Base-by-base conservation (phyloP, 2,329 filamentous ascomycete genomes). In the Alternaria postmessia region DNA sequence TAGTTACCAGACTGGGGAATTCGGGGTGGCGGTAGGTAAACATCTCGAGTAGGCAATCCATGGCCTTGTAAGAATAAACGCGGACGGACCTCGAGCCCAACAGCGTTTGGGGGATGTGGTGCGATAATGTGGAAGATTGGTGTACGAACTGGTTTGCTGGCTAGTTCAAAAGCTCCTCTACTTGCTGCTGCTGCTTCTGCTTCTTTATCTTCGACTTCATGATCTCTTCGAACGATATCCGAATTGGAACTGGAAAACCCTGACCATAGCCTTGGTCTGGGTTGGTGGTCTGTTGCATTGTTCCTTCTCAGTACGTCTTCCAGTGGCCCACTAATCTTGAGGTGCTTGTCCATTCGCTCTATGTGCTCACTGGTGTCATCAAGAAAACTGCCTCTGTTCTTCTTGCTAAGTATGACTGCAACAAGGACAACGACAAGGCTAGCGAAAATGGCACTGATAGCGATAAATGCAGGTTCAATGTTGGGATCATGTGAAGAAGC, bases 391-490 rank as follows among this genome's bases (percentile, higher is more conserved):
- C n/a, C 8, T 5, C 42, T 56, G 43, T 30, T 30, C 22, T 38
- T 54, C 24, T 26, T 59, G 18, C 18, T 32, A 8, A 49, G 7
- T n/a, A 48, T 26, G 5, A 36, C 8, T 1, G 4, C 6, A 5
- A 64, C 12, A 16, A 38, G 12, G 12, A 64, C 16, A 12, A 62
- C 7, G 5, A 54, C 26, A 20, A 64, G n/a, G 52, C 18, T 46
- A 3, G 32, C 41, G 7, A 63, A 18, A 22, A 51, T 49, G 20
- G 51, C 52, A 43, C 62, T 60, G 22, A 62, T 38, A 22, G 59
- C 44, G 20, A 62, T 51, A 38, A 60, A 54, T 9, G 39, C 43
- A 4, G 62, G 49, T 16, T 53, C 39, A n/a, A 54, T 30, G 4
- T 22, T 16, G 12, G 36, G 26, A 1, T 41, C 12, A 32, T 54